Percentiles rank a stretch among this genome's conserved stretches.
Conservation (phyloP, 768 basidiomycete genomes). For the Terana coerulea region DNA sequence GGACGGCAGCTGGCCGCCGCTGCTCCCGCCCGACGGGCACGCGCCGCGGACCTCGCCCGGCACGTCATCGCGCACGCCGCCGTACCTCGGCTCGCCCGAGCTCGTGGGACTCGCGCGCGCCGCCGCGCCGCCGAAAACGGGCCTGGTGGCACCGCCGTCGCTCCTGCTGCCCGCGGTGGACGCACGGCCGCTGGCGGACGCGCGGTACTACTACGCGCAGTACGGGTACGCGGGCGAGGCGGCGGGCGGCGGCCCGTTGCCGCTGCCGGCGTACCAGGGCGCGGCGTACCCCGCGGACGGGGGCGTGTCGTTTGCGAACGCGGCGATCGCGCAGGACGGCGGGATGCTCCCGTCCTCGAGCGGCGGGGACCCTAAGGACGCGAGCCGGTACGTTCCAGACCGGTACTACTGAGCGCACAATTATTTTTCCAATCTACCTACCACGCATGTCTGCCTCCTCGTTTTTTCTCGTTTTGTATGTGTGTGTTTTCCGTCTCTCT, state of each 20-base stretch:
- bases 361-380: neutral
- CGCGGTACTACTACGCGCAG: neutral
- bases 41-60: conserved; percentile 1
- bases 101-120: neutral
- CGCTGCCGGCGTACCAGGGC: neutral
- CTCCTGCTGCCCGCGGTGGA: neutral
- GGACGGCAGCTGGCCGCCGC: conserved; percentile 10
- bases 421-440: too few species aligned
- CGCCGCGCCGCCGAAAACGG: conserved; percentile 3
- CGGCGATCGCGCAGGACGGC: neutral
- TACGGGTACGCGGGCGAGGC: neutral
- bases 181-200: neutral
- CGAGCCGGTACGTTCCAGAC: neutral
- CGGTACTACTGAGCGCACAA: conserved; percentile 5
- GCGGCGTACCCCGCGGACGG: neutral
- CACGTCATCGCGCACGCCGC: neutral
- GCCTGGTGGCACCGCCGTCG: conserved; percentile 2
- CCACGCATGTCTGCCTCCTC: too few species aligned
- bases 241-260: neutral
- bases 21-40: conserved; percentile 4
- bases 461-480: too few species aligned
- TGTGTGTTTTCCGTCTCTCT: too few species aligned
- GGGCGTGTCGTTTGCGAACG: neutral
- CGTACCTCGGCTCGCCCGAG: conserved; percentile 4
- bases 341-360: neutral